A percentile compares a stretch with the other conserved stretches of the same genome.
Conservation (phyloP, 805 yeast genomes). For the Maudiozyma serrabonitensis region DNA sequence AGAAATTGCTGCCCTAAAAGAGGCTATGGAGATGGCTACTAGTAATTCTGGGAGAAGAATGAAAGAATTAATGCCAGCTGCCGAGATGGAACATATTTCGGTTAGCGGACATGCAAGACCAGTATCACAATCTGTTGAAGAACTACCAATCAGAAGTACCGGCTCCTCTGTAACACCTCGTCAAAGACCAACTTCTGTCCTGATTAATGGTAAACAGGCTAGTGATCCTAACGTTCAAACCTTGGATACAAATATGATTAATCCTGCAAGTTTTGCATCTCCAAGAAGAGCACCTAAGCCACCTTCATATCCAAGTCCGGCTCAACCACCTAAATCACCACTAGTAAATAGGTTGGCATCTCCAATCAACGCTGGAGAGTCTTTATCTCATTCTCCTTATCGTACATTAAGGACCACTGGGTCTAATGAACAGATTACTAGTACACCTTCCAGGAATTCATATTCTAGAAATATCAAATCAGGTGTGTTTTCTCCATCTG, state of each 20-base stretch:
- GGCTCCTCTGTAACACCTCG: background rate
- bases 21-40: background rate
- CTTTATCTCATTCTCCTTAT: slow-evolving; percentile 19
- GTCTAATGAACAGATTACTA: background rate
- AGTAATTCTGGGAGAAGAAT: background rate
- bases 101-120: slow-evolving; percentile 10
- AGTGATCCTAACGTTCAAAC: background rate
- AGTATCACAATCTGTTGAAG: slow-evolving; percentile 17
- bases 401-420: slow-evolving; percentile 6
- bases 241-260: slow-evolving; percentile 4
- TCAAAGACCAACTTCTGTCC: slow-evolving; percentile 13
- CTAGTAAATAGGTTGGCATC: slow-evolving; percentile 5
- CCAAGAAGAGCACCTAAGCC: slow-evolving; percentile 72
- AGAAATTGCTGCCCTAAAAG: slow-evolving; percentile 64
- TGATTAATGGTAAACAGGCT: slow-evolving; percentile 8
- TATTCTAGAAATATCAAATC: background rate
- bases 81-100: slow-evolving; percentile 18
- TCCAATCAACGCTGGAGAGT: slow-evolving; percentile 8
- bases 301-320: slow-evolving; percentile 41
- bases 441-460: background rate
- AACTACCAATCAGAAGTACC: slow-evolving; percentile 6
- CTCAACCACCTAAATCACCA: slow-evolving; percentile 30
- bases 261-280: slow-evolving; percentile 38
- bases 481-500: background rate
- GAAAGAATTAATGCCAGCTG: slow-evolving; percentile 34